Evolutionary conservation across 495 filamentous ascomycete species (phyloP).

Genomic region (Mytilinidion resinicola): DNA sequence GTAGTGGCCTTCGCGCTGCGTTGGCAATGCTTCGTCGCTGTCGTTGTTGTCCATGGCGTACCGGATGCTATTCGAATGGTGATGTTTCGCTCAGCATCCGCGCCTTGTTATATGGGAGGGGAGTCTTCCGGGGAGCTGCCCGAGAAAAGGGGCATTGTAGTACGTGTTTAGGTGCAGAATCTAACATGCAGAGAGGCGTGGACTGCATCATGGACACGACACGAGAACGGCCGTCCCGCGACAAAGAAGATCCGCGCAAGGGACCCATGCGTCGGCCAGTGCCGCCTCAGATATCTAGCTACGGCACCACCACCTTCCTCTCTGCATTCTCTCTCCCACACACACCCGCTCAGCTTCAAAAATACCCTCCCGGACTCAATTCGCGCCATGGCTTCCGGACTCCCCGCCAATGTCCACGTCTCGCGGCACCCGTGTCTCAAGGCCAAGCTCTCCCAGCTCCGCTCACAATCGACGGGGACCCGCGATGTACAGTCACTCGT

Average conservation of each 20-base stretch:
- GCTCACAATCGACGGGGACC: constrained; percentile 61
- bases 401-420: constrained; percentile 70
- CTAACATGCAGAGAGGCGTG: neutral
- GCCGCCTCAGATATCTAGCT: too few species aligned
- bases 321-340: neutral
- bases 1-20: constrained; percentile 19
- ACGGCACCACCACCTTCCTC: too few species aligned
- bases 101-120: neutral
- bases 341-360: neutral
- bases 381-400: constrained; percentile 22
- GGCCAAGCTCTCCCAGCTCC: constrained; percentile 84
- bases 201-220: neutral
- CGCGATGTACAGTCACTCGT: constrained; percentile 74
- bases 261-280: neutral
- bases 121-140: neutral
- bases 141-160: too few species aligned
- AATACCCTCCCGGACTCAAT: neutral
- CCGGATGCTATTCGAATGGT: neutral
- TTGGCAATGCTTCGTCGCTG: constrained; percentile 17
- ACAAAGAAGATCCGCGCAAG: neutral
- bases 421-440: constrained; percentile 79
- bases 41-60: constrained; percentile 11
- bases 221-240: too few species aligned
- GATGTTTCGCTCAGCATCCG: neutral
- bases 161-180: too few species aligned